phyloP scores from a whole-genome alignment of 179 eudicot genomes.

The Kewa caespitosa region DNA sequence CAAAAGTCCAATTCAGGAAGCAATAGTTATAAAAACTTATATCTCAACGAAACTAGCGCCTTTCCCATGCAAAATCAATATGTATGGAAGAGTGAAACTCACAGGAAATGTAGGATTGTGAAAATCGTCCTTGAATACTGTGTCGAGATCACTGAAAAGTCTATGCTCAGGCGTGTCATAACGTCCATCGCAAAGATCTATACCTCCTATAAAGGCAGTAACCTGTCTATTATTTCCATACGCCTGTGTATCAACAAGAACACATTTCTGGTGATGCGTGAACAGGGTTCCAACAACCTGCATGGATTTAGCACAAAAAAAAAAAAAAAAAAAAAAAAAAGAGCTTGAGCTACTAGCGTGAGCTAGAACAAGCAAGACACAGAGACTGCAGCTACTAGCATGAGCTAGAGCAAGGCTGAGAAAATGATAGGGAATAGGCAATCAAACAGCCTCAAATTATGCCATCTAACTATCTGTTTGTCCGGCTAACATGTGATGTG shows the following conservation, averaged over 20 bases:
- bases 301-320: slow-evolving; percentile 11
- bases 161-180: slow-evolving; percentile 97
- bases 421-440: neutral
- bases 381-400: neutral
- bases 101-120: slow-evolving; percentile 89
- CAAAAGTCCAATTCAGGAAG: no score
- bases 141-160: slow-evolving; percentile 67
- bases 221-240: slow-evolving; percentile 72
- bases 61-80: neutral
- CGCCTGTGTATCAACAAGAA: slow-evolving; percentile 84
- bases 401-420: neutral
- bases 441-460: neutral
- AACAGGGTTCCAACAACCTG: slow-evolving; percentile 90
- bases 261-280: slow-evolving; percentile 98
- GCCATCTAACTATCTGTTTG: neutral
- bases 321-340: slow-evolving; percentile 16
- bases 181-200: slow-evolving; percentile 96
- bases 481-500: neutral
- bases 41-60: neutral
- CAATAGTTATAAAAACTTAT: no score
- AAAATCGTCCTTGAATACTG: slow-evolving; percentile 74
- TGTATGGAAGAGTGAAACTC: slow-evolving; percentile 45
- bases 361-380: neutral
- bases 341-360: slow-evolving; percentile 6
- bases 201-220: slow-evolving; percentile 81